A percentile compares a stretch with the other conserved stretches of the same genome.
phyloP scores from a whole-genome alignment of 2,329 filamentous ascomycete genomes.

The Magnaporthiopsis incrustans region DNA sequence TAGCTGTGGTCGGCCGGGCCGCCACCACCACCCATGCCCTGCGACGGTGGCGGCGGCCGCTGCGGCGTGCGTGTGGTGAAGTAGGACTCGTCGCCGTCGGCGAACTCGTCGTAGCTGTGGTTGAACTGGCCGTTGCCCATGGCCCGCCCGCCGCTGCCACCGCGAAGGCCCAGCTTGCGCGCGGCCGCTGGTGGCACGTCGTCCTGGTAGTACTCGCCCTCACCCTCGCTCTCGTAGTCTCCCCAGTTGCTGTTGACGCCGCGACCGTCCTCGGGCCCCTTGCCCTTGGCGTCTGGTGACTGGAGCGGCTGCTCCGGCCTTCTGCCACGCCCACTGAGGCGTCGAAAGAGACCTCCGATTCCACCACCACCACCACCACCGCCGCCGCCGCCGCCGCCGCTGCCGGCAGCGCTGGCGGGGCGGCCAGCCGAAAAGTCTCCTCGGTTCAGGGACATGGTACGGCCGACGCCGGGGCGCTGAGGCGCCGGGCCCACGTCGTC shows the following conservation, averaged over 20 bases:
- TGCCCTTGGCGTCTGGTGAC: background rate
- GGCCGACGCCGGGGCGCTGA: slow-evolving; percentile 18
- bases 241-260: slow-evolving; percentile 50
- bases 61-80: slow-evolving; percentile 38
- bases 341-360: slow-evolving; percentile 22
- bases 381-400: too few species aligned
- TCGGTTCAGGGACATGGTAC: slow-evolving; percentile 6
- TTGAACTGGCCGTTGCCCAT: slow-evolving; percentile 5
- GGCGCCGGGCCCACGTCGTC: slow-evolving; percentile 18
- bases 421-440: background rate
- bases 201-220: slow-evolving; percentile 17
- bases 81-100: slow-evolving; percentile 47
- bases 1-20: background rate
- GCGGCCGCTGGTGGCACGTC: slow-evolving; percentile 4
- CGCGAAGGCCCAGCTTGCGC: slow-evolving; percentile 5
- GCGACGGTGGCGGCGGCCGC: slow-evolving; percentile 5
- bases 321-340: slow-evolving; percentile 32
- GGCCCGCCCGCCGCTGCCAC: background rate
- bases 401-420: background rate
- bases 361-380: background rate
- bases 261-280: slow-evolving; percentile 32
- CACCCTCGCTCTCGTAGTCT: slow-evolving; percentile 29
- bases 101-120: slow-evolving; percentile 36
- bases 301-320: slow-evolving; percentile 14
- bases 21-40: background rate